Evolutionary conservation across 2,329 filamentous ascomycete genomes (phyloP), one percentile per base, ranked within the genome.

Genomic region (Scytalidium sp.): DNA sequence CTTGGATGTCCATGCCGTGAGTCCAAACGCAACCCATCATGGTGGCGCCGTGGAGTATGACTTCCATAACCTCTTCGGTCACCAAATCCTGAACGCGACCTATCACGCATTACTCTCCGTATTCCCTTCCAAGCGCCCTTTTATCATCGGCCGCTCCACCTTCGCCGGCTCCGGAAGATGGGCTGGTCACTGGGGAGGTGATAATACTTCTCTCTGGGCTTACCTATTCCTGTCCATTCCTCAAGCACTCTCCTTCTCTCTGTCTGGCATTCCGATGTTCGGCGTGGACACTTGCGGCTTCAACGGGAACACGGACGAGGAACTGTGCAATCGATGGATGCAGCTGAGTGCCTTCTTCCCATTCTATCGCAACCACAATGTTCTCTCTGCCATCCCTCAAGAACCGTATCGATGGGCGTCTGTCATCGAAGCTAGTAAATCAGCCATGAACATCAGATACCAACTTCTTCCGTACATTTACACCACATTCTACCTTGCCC

Each of bases 61-160:
- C 63, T 81, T 89, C 21, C 90, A 96, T 74, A 94, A 89, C 61
- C 70, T 94, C 1, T 93, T 78, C 60, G 88, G 88, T 1, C 78
- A 88, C 60, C 83, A 86, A 64, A 88, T 92, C 56, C 74, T 90
- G 50, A 87, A 87, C 52, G 87, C 88, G 9, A 94, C 90, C 0
- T 90, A 90, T 21, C 54, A 63, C 15, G 58, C 56, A 2, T 56
- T 62, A 2, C 56, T 62, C 4, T 45, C 49, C 11, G 43, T 63
- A 2, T 61, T 52, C 22, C 82, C 86, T 0, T 75, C 71, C 13
- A 87, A 88, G 65, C 83, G 90, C 0, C 90, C 90, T 1, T 89
- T 95, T 68, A 87, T 96, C 62, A 90, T 96, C 60, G 88, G 87
- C 0, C 84, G 90, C 15, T 89, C 85, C 36, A 94, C 89, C 1